Percentiles rank a stretch among this genome's conserved stretches.
These are phyloP conservation scores for Chrysanthemum lavandulifolium DNA, from an alignment of 129 eudicot genomes.

Conservation along the genomic window DNA sequence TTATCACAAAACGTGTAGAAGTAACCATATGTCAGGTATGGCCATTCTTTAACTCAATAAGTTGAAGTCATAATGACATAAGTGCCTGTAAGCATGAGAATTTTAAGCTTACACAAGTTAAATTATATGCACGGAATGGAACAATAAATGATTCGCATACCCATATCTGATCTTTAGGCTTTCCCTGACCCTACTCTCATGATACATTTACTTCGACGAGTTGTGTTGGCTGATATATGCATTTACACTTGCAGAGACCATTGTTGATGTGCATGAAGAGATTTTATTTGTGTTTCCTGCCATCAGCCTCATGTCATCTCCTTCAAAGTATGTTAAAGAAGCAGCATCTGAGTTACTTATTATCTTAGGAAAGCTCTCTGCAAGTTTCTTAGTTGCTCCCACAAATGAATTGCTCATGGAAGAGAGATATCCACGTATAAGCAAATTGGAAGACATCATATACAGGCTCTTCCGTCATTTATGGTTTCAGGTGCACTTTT, in stretches of 20 bases:
- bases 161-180: constrained; percentile 6
- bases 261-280: constrained; percentile 42
- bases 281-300: constrained; percentile 70
- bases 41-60: background rate
- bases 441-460: constrained; percentile 62
- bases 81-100: constrained; percentile 2
- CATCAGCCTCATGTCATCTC: constrained; percentile 74
- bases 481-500: constrained; percentile 86
- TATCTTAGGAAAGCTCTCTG: constrained; percentile 47
- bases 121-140: background rate
- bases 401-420: constrained; percentile 34
- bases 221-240: constrained; percentile 18
- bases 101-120: constrained; percentile 15
- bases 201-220: background rate
- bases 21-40: constrained; percentile 1
- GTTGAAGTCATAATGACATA: background rate
- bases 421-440: constrained; percentile 37
- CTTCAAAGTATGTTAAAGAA: constrained; percentile 72
- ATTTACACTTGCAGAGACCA: constrained; percentile 51
- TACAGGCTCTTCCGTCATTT: constrained; percentile 61
- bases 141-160: background rate
- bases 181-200: constrained; percentile 6
- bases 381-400: constrained; percentile 36
- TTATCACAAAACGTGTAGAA: constrained; percentile 4
- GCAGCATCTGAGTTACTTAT: constrained; percentile 66